Base-by-base conservation (phyloP, 352 stramenopile species). In the Globisporangium echinulatum region DNA sequence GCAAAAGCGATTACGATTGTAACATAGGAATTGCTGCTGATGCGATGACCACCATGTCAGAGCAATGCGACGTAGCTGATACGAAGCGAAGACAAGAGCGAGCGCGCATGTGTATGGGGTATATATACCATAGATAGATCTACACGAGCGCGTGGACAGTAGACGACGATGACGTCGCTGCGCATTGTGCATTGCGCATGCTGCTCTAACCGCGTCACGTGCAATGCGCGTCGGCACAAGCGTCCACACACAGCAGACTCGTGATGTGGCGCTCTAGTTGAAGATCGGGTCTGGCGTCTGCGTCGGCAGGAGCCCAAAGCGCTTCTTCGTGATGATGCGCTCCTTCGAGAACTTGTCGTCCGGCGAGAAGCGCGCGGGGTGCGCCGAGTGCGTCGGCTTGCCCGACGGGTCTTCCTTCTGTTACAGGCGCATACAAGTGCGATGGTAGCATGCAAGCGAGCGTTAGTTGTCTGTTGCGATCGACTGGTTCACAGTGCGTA, bases 271-370 rank as follows among this genome's bases (percentile, higher is more conserved):
- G 49, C 66, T 76, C 74, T 87, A 94, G 64, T 79, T 78, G 64
- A 92, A 91, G 61, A 94, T 90, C 67, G 82, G 82, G 69, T 93
- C 86, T 14, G 89, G 90, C 59, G 82, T 81, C 79, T 99, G 94
- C 62, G 96, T 98, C 49, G 96, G 90, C 67, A 99, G 94, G 62
- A 99, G 86, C 46, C 92, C 91, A 75, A 98, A 99, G 68, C 97
- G 84, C 73, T 99, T 99, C 82, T 99, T 99, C 54, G 85, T 97
- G 49, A 92, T 97, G 63, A 99, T 96, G 54, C 97, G 87, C 82
- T 99, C 95, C 77, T 96, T 89, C 50, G 92, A 98, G 77, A 99
- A 99, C 86, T 99, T 99, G 79, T 99, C 97, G 77, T 99, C 97
- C 0, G 97, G 97, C 65, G 94, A 99, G 79, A 99, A 99, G 63